These are phyloP conservation scores for Colletotrichum higginsianum DNA, from an alignment of 2,329 filamentous ascomycete species.

Conservation along the genomic window DNA sequence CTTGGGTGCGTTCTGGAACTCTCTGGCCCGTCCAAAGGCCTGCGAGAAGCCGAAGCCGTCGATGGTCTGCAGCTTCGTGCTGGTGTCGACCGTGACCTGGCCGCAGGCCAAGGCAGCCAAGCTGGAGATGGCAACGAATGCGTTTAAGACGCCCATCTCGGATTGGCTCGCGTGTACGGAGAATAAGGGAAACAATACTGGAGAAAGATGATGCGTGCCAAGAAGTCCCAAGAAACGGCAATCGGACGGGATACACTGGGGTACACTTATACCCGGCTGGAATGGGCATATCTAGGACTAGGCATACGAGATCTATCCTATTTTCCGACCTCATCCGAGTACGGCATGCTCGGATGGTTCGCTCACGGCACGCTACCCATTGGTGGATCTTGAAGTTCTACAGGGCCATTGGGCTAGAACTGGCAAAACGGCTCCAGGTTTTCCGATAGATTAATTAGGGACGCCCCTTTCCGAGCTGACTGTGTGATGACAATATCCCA, in stretches of 20 bases:
- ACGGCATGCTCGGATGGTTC: neutral
- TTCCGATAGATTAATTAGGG: conserved; percentile 1
- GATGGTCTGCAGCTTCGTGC: conserved; percentile 53
- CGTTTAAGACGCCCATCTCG: conserved; percentile 2
- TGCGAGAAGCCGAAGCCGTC: conserved; percentile 66
- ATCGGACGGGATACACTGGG: neutral
- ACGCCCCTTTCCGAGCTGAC: neutral
- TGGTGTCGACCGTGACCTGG: conserved; percentile 48
- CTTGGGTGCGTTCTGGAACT: conserved; percentile 54
- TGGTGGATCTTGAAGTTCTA: neutral
- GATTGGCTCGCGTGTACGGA: conserved; percentile 1
- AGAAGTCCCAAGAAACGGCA: neutral
- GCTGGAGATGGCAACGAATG: neutral
- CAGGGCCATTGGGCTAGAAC: neutral
- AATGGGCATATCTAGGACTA: neutral
- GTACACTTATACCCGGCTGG: neutral
- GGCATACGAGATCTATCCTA: neutral
- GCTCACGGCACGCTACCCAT: neutral
- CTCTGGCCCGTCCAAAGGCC: conserved; percentile 61
- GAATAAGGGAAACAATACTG: neutral
- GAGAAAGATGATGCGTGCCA: neutral
- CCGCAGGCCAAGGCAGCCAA: conserved; percentile 43
- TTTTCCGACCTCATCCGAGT: neutral
- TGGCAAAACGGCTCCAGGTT: neutral
- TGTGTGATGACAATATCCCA: neutral